Base-by-base conservation (phyloP, 306 rosid species). In the Comarum palustre region DNA sequence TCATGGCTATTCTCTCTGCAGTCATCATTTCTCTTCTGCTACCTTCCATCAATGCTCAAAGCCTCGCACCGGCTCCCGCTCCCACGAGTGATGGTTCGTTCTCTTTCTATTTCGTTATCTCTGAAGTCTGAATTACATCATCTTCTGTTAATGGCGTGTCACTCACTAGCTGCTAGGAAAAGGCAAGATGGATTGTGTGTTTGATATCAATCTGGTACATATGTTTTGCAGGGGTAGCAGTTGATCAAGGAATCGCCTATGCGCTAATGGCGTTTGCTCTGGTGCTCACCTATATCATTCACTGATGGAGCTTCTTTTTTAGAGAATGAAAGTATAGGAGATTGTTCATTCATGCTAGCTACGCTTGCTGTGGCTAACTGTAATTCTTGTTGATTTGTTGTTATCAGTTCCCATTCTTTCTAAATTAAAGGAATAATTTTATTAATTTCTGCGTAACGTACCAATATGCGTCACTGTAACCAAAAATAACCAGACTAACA, bases 11-110 rank as follows among this genome's bases (percentile, higher is more conserved):
- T 78, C 7, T 58, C n/a, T 2, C 77, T 4, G 83, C 81, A 38
- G 69, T 86, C 72, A 79, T 77, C 68, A 46, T 90, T 74, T 68
- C 85, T 42, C 78, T 76, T 39, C 66, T 74, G 10, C 63, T 74
- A 1, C 87, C 90, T 64, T 80, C 91, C 74, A 72, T 81, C 69
- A 78, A 79, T 83, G 91, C 88, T 76, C 79, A 90, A 66, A 59
- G 71, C 61, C 79, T 77, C 76, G 84, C 87, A 31, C 92, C 96
- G 31, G 86, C 93, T n/a, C 90, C 89, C 69, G 75, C 89, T 52
- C 96, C 90, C 25, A 59, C 93, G 0, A 87, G 89, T 73, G 93
- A 87, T 74, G 93, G 96, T 90, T 77, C 36, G 73, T 5, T 58
- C n/a, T 20, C 59, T 61, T 47, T 42, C 66, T 13, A 54, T 69